Evolutionary conservation across 2,329 filamentous ascomycete species (phyloP), one percentile per base, ranked within the genome.

Genomic region (Penicillium sp.): DNA sequence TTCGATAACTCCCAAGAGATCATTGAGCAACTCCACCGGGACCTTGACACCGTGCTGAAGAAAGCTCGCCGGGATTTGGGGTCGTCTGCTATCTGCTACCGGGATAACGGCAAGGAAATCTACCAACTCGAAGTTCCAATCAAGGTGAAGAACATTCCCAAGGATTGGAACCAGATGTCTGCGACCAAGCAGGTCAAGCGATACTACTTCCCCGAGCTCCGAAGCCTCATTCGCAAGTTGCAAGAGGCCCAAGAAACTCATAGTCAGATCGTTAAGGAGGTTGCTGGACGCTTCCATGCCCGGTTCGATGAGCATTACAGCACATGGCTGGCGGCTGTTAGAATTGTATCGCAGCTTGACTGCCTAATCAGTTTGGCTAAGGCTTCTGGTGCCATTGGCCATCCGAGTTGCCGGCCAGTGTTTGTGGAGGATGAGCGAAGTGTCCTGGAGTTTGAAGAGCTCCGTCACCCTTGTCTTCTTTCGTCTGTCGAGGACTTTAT

Each of bases 211-310:
- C 83, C 87, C 1, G 89, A 96, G 68, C 82, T 97, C 15, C 89
- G 89, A 15, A 82, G 84, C 29, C 84, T 97, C 2, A 92, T 99
- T 23, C 89, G 93, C 49, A 84, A 91, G 66, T 82, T 97, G 19
- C 94, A 96, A 71, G 94, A 99, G 77, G 90, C 92, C 1, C 93
- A 96, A 71, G 94, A 99, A 74, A 94, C 87, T 0, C 94, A 97
- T 74, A 88, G 87, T 4, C 93, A 99, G 69, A 90, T 97, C 39
- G 86, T 93, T 51, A 92, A 93, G 65, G 91, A 96, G 50, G 90
- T 97, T 33, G 86, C 91, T 0, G 82, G 85, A 25, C 86, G 92
- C 39, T 92, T 99, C 78, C 96, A 90, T 73, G 83, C 83, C 58
- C 89, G 91, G 25, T 99, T 99, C 70, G 94, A 97, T 65, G 83